Conservation (phyloP, 2,329 filamentous ascomycete species). For the Apiospora arundinis region DNA sequence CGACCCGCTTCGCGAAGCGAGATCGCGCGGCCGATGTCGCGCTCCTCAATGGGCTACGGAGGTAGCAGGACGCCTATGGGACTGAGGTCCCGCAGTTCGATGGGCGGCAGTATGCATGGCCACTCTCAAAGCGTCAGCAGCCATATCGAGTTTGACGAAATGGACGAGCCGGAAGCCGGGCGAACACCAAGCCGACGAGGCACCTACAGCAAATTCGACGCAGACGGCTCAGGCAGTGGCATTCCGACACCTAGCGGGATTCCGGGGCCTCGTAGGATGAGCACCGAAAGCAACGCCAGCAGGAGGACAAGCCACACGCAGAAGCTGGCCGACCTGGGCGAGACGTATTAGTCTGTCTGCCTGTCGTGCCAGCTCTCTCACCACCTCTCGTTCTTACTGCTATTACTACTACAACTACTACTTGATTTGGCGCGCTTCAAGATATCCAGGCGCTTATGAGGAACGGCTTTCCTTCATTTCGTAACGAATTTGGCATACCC, state of each 20-base stretch:
- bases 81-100: constrained; percentile 72
- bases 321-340: constrained; percentile 57
- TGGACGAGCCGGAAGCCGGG: constrained; percentile 53
- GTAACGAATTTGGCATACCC: constrained; percentile 19
- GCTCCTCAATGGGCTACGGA: constrained; percentile 59
- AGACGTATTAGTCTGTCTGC: constrained; percentile 53
- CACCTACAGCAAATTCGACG: constrained; percentile 54
- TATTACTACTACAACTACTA: constrained; percentile 16
- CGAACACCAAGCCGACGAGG: constrained; percentile 63
- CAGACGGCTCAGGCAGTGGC: constrained; percentile 48
- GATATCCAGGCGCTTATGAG: constrained; percentile 18
- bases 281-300: constrained; percentile 42
- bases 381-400: not conserved
- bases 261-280: constrained; percentile 56
- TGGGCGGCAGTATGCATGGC: constrained; percentile 67
- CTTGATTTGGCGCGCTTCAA: not conserved
- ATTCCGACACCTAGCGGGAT: constrained; percentile 56
- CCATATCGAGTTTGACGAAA: constrained; percentile 60
- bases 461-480: constrained; percentile 12
- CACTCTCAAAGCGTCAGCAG: constrained; percentile 61
- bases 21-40: constrained; percentile 68
- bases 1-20: constrained; percentile 62
- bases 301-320: constrained; percentile 49
- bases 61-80: constrained; percentile 70
- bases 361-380: not conserved